Base-by-base conservation (phyloP, 495 filamentous ascomycete species). In the Penicillium fimorum region DNA sequence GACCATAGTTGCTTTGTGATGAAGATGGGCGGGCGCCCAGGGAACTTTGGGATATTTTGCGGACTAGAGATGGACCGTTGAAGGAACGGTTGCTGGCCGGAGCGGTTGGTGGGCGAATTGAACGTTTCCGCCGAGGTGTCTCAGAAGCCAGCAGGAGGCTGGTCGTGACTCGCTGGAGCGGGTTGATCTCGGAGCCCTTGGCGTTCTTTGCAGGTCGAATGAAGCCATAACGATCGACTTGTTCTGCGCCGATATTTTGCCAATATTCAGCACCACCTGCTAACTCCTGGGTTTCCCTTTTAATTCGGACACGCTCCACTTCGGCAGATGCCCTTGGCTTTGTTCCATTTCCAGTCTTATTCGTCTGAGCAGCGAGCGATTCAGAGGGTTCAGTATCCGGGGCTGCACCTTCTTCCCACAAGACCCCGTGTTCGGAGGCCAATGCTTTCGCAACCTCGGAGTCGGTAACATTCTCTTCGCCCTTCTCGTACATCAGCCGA, bases 221-320 rank as follows among this genome's bases (percentile, higher is more conserved):
- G 75, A 99, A 99, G 17, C 94, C 94, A 69, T 97, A 99, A 57
- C 87, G 76, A 72, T 99, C 94, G 41, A 97, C 89, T 68, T 96
- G 89, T 38, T 77, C 81, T n/a, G 82, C 88, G n/a, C 87, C 79
- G 11, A 99, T 74, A 70, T 96, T 87, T 62, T 93, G 87, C 95
- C 94, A 99, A 64, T 96, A 92, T 65, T 99, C 94, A 40, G 95
- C 84, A 0, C 93, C 93, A 15, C 92, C 92, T 13, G 91, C 90
- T 13, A 86, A 71, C 70, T 87, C 86, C 42, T 75, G 71, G 13
- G 80, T 73, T 57, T 86, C 79, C 52, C 76, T 72, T 55, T 78
- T 75, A 58, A 80, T 62, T 48, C 66, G 47, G 6, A 53, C 58
- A 18, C 66, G 63, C 20, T 69, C 64, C 5, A 67, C 64, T 50